Percentiles rank a stretch among this genome's conserved stretches.
phyloP scores from a whole-genome alignment of 257 asterid genomes.

The Capsicum rhomboideum region DNA sequence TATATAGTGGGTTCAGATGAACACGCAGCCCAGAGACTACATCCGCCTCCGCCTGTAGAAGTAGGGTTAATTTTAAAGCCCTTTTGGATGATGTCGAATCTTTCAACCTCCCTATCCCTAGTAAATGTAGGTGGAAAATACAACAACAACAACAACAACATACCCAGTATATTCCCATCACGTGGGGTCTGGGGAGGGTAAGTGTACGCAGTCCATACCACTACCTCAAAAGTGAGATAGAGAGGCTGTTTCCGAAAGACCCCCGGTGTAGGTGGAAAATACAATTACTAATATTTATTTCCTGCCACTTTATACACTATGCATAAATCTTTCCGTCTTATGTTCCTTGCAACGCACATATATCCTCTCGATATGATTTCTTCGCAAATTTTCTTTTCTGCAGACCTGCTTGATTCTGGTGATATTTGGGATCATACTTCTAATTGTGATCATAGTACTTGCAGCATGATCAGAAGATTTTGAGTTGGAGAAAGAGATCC shows the following conservation, averaged over 20 bases:
- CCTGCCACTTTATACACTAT: neutral
- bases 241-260: too few species aligned
- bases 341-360: neutral
- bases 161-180: too few species aligned
- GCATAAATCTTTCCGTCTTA: neutral
- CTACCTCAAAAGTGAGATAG: too few species aligned
- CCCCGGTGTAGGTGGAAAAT: too few species aligned
- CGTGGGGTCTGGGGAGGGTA: too few species aligned
- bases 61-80: neutral
- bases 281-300: neutral
- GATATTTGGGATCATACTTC: conserved; percentile 70
- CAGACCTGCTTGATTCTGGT: conserved; percentile 87
- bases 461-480: conserved; percentile 34
- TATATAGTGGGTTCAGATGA: neutral
- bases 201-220: too few species aligned
- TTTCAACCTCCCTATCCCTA: neutral
- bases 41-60: neutral
- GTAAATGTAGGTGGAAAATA: neutral
- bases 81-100: neutral
- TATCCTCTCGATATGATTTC: neutral
- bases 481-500: neutral
- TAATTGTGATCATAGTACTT: conserved; percentile 65
- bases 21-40: neutral
- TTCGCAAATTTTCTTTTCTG: neutral
- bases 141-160: too few species aligned